Evolutionary conservation across 768 basidiomycete species (phyloP).

Genomic region (Scleroderma citrinum): DNA sequence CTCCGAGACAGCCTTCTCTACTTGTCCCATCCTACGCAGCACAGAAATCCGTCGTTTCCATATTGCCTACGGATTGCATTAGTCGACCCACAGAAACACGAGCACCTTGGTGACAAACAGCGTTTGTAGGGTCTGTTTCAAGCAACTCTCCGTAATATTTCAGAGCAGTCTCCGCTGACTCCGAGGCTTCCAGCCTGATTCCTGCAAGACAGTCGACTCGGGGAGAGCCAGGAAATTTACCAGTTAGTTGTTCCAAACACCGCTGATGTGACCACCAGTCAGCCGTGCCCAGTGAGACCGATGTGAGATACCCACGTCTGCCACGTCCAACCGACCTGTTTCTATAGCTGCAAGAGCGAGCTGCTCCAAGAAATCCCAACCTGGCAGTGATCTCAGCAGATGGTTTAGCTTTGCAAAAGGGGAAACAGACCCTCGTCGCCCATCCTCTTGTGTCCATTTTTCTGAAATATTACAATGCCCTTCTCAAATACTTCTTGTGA

Average conservation of each 20-base stretch:
- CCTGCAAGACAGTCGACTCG: conserved; percentile 76
- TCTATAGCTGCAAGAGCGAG: conserved; percentile 74
- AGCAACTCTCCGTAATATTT: conserved; percentile 59
- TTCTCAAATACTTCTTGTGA: conserved; percentile 57
- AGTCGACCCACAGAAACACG: background rate
- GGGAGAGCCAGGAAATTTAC: conserved; percentile 73
- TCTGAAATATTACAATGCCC: conserved; percentile 46
- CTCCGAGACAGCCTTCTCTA: conserved; percentile 64
- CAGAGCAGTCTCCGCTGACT: conserved; percentile 50
- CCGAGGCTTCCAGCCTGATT: conserved; percentile 68
- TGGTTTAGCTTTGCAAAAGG: background rate
- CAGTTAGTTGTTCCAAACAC: conserved; percentile 47
- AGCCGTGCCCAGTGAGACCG: conserved; percentile 1
- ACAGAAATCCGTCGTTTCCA: conserved; percentile 85
- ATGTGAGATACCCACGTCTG: conserved; percentile 50
- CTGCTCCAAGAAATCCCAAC: conserved; percentile 79
- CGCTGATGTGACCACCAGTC: conserved; percentile 15
- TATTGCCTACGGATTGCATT: conserved; percentile 39
- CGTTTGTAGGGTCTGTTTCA: conserved; percentile 59
- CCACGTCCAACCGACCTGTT: conserved; percentile 61
- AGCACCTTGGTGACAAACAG: conserved; percentile 41
- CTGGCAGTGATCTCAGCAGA: conserved; percentile 31
- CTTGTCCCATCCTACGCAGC: conserved; percentile 53
- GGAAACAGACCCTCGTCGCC: conserved; percentile 50
- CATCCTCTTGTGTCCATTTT: conserved; percentile 36